Base-by-base conservation (phyloP, 768 basidiomycete genomes). In the Gautieria morchelliformis region DNA sequence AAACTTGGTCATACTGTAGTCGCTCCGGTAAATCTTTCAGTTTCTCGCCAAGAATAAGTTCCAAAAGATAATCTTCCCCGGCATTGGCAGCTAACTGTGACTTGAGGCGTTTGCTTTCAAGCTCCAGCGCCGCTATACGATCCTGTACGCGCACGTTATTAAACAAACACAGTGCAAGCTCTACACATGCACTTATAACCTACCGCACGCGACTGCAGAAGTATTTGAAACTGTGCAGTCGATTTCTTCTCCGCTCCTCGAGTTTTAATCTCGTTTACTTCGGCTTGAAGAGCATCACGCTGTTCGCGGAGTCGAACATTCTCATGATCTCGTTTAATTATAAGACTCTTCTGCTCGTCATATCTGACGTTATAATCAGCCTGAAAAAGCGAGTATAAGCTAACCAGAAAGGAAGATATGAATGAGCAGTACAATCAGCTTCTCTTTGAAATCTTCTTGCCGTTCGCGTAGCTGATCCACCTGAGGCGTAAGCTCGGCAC, bases 41-140 rank as follows among this genome's bases (percentile, higher is more conserved):
- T 45, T 78, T 74, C 19, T 77, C 81, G 46, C 74, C 74, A 53
- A 83, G 72, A 61, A 94, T 77, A 67, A 91, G 90, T 5, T 71
- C 70, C 69, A 93, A 75, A 35, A 92, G 73, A 50, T 91, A 86
- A 59, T 83, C 81, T 22, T 87, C 78, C 6, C 85, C 83, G 1
- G 79, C 74, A 27, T 82, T 71, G 0, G 90, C 89, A 19, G 89
- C 92, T n/a, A 94, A 72, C 32, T 80, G 79, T 15, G 85, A 77
- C 68, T 87, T 89, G 61, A 87, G 74, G 22, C 93, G 78, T 42
- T 73, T 76, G 11, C 87, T 72, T 67, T 97, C 92, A 1, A 85
- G 85, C 60, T 82, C 73, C 24, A 95, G 67, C 30, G 82, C 79
- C 12, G 67, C 66, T 45, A 97, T 83, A 40, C 93, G 85, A 59